Conservation (phyloP, 2,329 filamentous ascomycete species). For the Esteya vermicola region DNA sequence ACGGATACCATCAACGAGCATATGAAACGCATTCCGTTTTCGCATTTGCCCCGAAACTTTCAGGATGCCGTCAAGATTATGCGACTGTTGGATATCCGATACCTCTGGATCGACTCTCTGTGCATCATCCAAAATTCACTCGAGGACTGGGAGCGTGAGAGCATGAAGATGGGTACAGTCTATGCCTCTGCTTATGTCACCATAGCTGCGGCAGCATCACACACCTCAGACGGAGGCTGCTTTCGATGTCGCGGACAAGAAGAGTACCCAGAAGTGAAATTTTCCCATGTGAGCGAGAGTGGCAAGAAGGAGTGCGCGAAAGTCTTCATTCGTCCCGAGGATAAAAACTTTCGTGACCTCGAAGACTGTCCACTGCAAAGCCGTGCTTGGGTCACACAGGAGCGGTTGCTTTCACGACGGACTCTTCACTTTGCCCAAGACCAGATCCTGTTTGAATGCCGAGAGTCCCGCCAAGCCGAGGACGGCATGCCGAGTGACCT, state of each 20-base stretch:
- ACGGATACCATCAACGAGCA: constrained; percentile 1
- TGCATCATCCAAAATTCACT: constrained; percentile 11
- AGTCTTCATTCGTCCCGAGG: constrained; percentile 1
- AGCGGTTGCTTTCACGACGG: constrained; percentile 5
- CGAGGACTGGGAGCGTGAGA: not conserved
- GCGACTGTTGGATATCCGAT: constrained; percentile 5
- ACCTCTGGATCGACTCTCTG: constrained; percentile 12
- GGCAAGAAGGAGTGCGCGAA: not conserved
- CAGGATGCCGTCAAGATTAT: constrained; percentile 7
- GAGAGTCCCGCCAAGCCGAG: no score
- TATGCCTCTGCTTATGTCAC: constrained; percentile 3
- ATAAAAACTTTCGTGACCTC: not conserved
- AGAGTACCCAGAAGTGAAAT: no score
- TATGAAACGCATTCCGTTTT: constrained; percentile 2
- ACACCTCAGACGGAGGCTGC: no score
- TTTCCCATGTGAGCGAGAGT: no score
- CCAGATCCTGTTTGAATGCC: no score
- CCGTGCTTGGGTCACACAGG: constrained; percentile 9
- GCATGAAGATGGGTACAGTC: not conserved
- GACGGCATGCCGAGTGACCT: no score
- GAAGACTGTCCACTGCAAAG: not conserved
- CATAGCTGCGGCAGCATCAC: constrained; percentile 1
- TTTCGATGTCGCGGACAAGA: no score
- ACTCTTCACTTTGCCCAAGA: constrained; percentile 2
- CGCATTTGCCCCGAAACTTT: constrained; percentile 6